Base-by-base conservation (phyloP, 1,284 basidiomycete species). In the Mycosarcoma maydis region DNA sequence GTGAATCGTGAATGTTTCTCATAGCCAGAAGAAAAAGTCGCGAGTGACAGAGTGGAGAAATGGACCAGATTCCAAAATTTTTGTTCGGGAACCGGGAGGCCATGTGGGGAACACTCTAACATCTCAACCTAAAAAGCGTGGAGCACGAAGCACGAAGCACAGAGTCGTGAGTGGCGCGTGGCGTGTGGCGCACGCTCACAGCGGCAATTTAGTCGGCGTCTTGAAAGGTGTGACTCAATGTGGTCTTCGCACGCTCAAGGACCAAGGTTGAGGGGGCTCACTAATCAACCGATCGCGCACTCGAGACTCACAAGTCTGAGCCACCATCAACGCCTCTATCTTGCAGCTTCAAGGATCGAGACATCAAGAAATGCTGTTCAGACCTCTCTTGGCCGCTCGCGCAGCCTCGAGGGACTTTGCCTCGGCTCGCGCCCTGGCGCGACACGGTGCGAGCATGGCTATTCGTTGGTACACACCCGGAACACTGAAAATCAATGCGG, bases 401-500 rank as follows among this genome's bases (percentile, higher is more conserved):
- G n/a, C 39, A 0, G 19, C 39, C 3, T 9, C 8, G 5, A 36
- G 20, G 19, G 17, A 34, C 22, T 29, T 30, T 13, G 6, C 42
- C 7, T n/a, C 8, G 23, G 14, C 38, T 4, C n/a, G 29, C 20
- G 6, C 13, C 3, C 19, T 33, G 23, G 22, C 30, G 4, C 14
- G 17, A 17, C n/a, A n/a, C n/a, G n/a, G n/a, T n/a, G n/a, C 27
- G 10, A 29, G 38, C 4, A 17, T 29, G 13, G 40, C 49, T 4
- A 14, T 23, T 5, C 48, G 60, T 14, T 58, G 34, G 38, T 68
- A 62, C 46, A 57, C 49, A 0, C 32, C 66, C 1, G 60, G 66
- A 38, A 44, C 24, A 6, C 58, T 64, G 11, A 46, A 43, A 9
- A 64, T 79, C 74, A 65, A 79, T 40, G 51, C 64, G 2, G 41